Conservation (phyloP, 495 filamentous ascomycete genomes). For the Penicillium macrosclerotiorum region DNA sequence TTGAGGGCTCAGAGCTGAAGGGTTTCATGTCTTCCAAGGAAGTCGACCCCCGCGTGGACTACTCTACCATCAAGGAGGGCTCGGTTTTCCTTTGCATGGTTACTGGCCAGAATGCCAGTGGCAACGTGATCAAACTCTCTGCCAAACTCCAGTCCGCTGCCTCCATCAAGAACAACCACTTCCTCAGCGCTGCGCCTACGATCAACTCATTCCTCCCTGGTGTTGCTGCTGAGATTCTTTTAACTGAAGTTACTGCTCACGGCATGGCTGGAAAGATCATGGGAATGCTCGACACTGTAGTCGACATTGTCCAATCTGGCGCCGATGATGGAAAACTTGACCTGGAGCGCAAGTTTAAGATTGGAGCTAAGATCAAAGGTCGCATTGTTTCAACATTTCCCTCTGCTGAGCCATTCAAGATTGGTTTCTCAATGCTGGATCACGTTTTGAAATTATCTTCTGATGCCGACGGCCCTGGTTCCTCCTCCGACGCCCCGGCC, state of each 20-base stretch:
- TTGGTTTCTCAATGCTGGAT: constrained; percentile 81
- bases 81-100: constrained; percentile 81
- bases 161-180: constrained; percentile 69
- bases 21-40: constrained; percentile 93
- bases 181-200: constrained; percentile 72
- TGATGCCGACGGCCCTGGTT: constrained; percentile 41
- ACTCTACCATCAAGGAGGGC: constrained; percentile 68
- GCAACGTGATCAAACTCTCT: constrained; percentile 84
- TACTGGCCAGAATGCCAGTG: constrained; percentile 69
- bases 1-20: constrained; percentile 62
- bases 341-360: constrained; percentile 69
- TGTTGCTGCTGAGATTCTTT: constrained; percentile 78
- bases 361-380: constrained; percentile 80
- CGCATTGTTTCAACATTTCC: constrained; percentile 86
- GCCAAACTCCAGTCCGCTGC: constrained; percentile 62
- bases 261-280: constrained; percentile 84
- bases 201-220: constrained; percentile 89
- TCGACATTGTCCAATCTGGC: constrained; percentile 85
- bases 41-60: constrained; percentile 56
- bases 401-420: constrained; percentile 69
- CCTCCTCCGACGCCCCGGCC: constrained; percentile 57
- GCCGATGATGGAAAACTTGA: constrained; percentile 60
- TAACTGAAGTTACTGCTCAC: constrained; percentile 63
- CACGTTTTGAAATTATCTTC: constrained; percentile 69
- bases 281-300: constrained; percentile 84